phyloP scores from a whole-genome alignment of 306 rosid species.

The Lathyrus sativus region DNA sequence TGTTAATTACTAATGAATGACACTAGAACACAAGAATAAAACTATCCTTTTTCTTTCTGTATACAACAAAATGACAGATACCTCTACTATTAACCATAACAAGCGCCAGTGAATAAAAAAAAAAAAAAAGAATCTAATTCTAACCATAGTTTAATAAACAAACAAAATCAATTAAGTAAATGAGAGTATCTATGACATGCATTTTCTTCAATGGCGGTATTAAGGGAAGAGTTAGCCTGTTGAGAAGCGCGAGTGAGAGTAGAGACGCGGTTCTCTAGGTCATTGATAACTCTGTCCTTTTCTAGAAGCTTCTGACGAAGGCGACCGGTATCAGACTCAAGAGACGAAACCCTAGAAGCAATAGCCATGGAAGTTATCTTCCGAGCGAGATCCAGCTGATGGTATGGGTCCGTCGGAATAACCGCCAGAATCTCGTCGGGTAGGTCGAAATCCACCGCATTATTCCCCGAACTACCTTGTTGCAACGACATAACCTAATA shows the following conservation, averaged over 20 bases:
- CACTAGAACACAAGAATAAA: background rate
- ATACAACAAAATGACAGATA: background rate
- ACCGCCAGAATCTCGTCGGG: slow-evolving; percentile 71
- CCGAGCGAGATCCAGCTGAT: slow-evolving; percentile 93
- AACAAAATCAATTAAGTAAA: background rate
- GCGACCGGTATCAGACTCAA: slow-evolving; percentile 61
- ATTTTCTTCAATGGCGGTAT: slow-evolving; percentile 62
- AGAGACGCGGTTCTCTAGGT: slow-evolving; percentile 61
- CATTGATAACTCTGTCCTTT: slow-evolving; percentile 56
- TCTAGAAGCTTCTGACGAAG: slow-evolving; percentile 64
- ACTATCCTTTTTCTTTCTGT: background rate
- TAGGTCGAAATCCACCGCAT: slow-evolving; percentile 56
- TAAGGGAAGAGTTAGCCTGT: slow-evolving; percentile 61
- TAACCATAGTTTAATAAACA: background rate
- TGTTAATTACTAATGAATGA: background rate
- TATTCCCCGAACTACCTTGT: background rate
- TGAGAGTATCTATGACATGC: slow-evolving; percentile 17
- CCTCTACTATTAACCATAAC: background rate
- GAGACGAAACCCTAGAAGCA: slow-evolving; percentile 78
- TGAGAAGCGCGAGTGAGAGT: slow-evolving; percentile 50
- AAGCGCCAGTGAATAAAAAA: background rate
- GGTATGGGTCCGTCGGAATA: slow-evolving; percentile 83
- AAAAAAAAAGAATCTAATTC: background rate
- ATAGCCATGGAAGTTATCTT: slow-evolving; percentile 93
- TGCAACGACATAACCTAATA: slow-evolving; percentile 25